These are phyloP conservation scores for Noccaea bulbosa DNA, from an alignment of 345 rosid genomes.

Conservation along the genomic window DNA sequence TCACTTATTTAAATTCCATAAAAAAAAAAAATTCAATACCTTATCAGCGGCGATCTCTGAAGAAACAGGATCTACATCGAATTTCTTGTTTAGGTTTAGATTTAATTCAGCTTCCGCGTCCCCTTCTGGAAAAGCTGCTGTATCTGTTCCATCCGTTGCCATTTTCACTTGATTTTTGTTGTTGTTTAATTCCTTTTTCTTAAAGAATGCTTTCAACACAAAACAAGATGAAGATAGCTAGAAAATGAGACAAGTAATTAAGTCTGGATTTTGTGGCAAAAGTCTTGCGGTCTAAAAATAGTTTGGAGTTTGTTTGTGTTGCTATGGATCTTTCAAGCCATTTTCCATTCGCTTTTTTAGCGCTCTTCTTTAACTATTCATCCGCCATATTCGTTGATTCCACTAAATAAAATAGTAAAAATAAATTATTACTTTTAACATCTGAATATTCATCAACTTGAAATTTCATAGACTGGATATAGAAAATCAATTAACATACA, in stretches of 20 bases:
- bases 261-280: constrained; percentile 27
- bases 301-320: constrained; percentile 26
- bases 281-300: constrained; percentile 33
- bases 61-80: constrained; percentile 55
- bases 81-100: constrained; percentile 45
- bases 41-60: constrained; percentile 45
- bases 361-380: neutral
- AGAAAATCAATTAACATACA: neutral
- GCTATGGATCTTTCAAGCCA: constrained; percentile 11
- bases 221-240: constrained; percentile 19
- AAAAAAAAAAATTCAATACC: constrained; percentile 14
- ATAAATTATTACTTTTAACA: neutral
- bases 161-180: constrained; percentile 27
- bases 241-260: constrained; percentile 13
- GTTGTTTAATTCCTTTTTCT: neutral
- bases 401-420: constrained; percentile 9
- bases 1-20: neutral
- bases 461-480: neutral
- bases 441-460: neutral
- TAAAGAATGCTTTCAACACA: neutral
- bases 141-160: constrained; percentile 41
- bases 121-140: constrained; percentile 52
- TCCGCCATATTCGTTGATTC: constrained; percentile 25
- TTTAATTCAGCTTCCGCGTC: constrained; percentile 50
- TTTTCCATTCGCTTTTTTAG: constrained; percentile 26